Base-by-base conservation (phyloP, 441 rosid genomes). In the Jatropha multifida region DNA sequence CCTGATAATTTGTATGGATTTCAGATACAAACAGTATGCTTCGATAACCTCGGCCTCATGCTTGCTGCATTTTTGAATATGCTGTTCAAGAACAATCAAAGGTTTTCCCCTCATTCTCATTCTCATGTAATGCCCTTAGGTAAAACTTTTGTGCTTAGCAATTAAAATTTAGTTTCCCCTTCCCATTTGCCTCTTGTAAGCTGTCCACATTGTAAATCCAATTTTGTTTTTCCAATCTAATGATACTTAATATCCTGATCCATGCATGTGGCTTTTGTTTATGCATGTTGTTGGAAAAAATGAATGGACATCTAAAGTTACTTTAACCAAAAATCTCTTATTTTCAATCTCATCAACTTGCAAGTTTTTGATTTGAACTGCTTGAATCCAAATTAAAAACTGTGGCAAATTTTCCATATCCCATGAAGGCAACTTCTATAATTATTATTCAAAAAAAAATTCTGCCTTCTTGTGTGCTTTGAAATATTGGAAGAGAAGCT, bases 1-100 rank as follows among this genome's bases (percentile, higher is more conserved):
- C 71, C 80, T 85, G 72, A 79, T 73, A 49, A 76, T 74, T 80
- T 62, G 52, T 74, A 66, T 69, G 74, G 56, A 23, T 84, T 76
- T 85, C 89, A 89, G 96, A 89, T 91, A 81, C 93, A 91, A 79
- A 62, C 90, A 4, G 93, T 91, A 66, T 89, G 92, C 86, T 91
- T 89, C 77, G 96, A 91, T 77, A 91, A 84, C 81, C 83, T 91
- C 48, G 93, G 92, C 69, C 92, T 91, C 82, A 69, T 87, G 85
- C 83, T 91, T 80, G 92, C 96, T 77, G 91, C 90, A 44, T 60
- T 79, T 42, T 62, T 91, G 81, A 91, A 91, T 81, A 68, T 89
- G 83, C 72, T 79, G 77, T 74, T 87, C 78, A 88, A 88, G 87
- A 86, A 83, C 83, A 85, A 89, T 72, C 90, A 83, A 75, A 91